A percentile compares a stretch with the other conserved stretches of the same genome.
Conservation (phyloP, 805 yeast genomes). For the Sugiyamaella lignohabitans region DNA sequence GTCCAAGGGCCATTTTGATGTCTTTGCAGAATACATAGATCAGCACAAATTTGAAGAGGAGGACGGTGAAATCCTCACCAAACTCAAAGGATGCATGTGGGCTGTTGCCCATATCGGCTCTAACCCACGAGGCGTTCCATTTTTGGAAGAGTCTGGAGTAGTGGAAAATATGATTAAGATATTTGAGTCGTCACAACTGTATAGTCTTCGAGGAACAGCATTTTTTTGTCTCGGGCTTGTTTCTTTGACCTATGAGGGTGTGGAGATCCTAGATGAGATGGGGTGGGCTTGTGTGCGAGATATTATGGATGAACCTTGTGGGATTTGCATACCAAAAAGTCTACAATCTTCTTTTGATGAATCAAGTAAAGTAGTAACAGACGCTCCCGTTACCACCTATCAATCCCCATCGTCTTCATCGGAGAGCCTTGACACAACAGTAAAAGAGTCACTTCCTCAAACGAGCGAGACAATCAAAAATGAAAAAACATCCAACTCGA, state of each 20-base stretch:
- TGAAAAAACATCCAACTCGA: not conserved
- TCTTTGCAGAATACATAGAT: conserved; percentile 28
- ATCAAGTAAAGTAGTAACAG: not conserved
- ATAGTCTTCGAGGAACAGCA: conserved; percentile 69
- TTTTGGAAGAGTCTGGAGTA: conserved; percentile 48
- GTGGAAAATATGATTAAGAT: conserved; percentile 49
- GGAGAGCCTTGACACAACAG: not conserved
- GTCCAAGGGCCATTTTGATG: conserved; percentile 37
- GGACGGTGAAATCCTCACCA: conserved; percentile 35
- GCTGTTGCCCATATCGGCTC: conserved; percentile 79
- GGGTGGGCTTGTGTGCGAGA: conserved; percentile 60
- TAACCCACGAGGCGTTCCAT: conserved; percentile 57
- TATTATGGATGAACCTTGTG: conserved; percentile 36
- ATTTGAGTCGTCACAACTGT: conserved; percentile 41
- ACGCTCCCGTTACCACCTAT: not conserved
- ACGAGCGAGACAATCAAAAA: not conserved
- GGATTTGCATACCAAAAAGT: conserved; percentile 38
- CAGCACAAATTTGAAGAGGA: conserved; percentile 21
- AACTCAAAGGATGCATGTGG: conserved; percentile 76
- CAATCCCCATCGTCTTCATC: not conserved
- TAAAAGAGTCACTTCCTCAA: not conserved
- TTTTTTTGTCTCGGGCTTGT: conserved; percentile 72
- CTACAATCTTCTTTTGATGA: conserved; percentile 18
- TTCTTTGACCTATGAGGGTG: conserved; percentile 67
- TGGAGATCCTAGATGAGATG: conserved; percentile 74